Percentiles rank a stretch among this genome's conserved stretches.
phyloP scores from a whole-genome alignment of 1,139 yeast genomes.

The Entelexis paramagnoliae region DNA sequence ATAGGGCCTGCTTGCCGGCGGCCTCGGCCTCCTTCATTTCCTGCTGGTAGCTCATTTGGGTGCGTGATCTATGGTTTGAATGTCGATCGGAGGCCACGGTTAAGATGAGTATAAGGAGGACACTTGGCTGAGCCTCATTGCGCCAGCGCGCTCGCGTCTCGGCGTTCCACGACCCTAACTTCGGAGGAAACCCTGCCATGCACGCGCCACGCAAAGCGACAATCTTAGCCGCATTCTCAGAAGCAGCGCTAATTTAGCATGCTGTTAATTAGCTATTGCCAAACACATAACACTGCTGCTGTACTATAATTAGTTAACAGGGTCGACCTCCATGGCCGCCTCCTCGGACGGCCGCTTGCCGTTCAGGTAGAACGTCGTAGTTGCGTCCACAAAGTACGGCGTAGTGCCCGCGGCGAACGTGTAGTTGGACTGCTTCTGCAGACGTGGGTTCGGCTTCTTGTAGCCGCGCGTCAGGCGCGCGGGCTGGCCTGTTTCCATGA shows the following conservation, averaged over 20 bases:
- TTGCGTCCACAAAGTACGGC: constrained; percentile 58
- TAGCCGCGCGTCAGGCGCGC: constrained; percentile 78
- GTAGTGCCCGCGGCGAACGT: constrained; percentile 88
- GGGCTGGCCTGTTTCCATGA: constrained; percentile 76
- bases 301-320: constrained; percentile 21
- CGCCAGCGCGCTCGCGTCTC: neutral
- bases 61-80: neutral
- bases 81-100: neutral
- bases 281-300: too few species aligned
- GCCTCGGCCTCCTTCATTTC: constrained; percentile 8
- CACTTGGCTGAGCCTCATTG: constrained; percentile 1
- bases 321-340: constrained; percentile 67
- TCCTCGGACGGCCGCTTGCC: constrained; percentile 28
- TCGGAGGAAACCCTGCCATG: neutral
- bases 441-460: constrained; percentile 82
- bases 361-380: constrained; percentile 30
- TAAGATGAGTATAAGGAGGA: neutral
- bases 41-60: neutral
- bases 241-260: too few species aligned
- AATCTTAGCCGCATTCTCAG: neutral
- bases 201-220: neutral
- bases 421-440: constrained; percentile 68
- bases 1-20: constrained; percentile 4
- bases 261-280: too few species aligned
- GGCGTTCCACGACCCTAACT: neutral